Evolutionary conservation across 371 early-diverging fungal genomes (phyloP).

Genomic region (Zychaea mexicana): DNA sequence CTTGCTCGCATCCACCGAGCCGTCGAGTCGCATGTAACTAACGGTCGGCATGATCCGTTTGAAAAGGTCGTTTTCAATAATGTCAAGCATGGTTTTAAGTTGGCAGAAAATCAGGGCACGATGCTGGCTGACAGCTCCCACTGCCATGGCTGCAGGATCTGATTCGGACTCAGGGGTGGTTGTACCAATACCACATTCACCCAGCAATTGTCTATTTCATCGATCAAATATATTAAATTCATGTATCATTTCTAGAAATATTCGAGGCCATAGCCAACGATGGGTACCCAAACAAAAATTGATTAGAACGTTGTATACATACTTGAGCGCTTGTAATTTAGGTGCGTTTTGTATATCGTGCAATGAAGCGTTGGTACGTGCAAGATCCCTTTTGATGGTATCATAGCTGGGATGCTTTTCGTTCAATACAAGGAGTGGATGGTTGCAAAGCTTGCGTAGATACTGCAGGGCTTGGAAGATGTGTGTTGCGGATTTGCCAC

Average conservation of each 20-base stretch:
- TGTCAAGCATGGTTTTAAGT: constrained; percentile 95
- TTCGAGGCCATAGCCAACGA: not conserved
- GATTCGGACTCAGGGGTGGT: constrained; percentile 52
- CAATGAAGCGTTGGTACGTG: constrained; percentile 63
- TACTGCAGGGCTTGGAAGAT: constrained; percentile 98
- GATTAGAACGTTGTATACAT: too few species aligned
- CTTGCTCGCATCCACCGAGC: constrained; percentile 80
- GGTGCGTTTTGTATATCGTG: constrained; percentile 92
- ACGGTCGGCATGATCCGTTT: constrained; percentile 83
- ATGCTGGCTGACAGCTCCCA: constrained; percentile 80
- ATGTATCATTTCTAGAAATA: too few species aligned
- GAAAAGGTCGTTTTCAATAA: constrained; percentile 93
- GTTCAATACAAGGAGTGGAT: constrained; percentile 89
- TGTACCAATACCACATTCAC: constrained; percentile 93
- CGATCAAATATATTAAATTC: too few species aligned
- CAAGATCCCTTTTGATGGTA: constrained; percentile 63
- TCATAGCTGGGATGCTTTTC: constrained; percentile 84
- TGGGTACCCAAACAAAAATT: not conserved
- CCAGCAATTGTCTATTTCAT: constrained; percentile 72
- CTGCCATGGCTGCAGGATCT: constrained; percentile 49
- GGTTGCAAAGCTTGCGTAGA: constrained; percentile 95
- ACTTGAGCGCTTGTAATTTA: constrained; percentile 87
- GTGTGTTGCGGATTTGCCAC: constrained; percentile 68
- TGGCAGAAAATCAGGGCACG: constrained; percentile 98
- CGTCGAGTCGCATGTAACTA: constrained; percentile 96